These are phyloP conservation scores for Globisporangium canariense DNA, from an alignment of 352 stramenopile species.

Conservation along the genomic window DNA sequence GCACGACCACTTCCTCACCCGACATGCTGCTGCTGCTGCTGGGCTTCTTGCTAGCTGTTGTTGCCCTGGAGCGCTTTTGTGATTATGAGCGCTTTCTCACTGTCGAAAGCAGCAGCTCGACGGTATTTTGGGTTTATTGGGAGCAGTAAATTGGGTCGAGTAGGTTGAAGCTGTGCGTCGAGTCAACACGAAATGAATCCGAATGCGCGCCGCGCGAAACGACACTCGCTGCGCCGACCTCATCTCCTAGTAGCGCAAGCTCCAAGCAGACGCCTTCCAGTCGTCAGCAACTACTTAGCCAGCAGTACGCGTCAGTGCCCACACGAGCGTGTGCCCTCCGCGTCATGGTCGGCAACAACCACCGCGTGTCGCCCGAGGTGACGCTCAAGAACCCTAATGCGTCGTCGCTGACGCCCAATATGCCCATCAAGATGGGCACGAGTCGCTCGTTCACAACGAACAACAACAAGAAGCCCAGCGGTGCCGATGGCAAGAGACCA, in stretches of 20 bases:
- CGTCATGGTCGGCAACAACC: conserved; percentile 30
- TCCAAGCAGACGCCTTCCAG: too few relatives aligned
- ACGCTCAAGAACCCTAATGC: conserved; percentile 60
- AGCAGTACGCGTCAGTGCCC: too few relatives aligned
- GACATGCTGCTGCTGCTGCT: not conserved
- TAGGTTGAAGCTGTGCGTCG: not conserved
- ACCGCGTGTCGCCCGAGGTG: conserved; percentile 71
- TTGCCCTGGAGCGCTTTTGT: not conserved
- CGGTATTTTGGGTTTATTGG: not conserved
- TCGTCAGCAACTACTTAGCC: too few relatives aligned
- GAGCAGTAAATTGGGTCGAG: not conserved
- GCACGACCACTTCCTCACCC: conserved; percentile 26
- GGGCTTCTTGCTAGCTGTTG: not conserved
- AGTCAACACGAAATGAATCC: not conserved
- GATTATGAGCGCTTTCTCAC: not conserved
- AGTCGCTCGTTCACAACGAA: conserved; percentile 20
- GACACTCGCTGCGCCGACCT: too few relatives aligned
- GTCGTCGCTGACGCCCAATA: conserved; percentile 51
- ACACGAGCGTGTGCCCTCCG: not conserved
- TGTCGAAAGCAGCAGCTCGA: not conserved
- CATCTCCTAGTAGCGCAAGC: too few relatives aligned
- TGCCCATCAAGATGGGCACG: conserved; percentile 41
- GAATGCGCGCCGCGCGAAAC: too few relatives aligned
- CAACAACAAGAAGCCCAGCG: conserved; percentile 11
- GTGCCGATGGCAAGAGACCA: conserved; percentile 4